phyloP scores from a whole-genome alignment of 1,284 basidiomycete genomes.

The Irpex rosettiformis region DNA sequence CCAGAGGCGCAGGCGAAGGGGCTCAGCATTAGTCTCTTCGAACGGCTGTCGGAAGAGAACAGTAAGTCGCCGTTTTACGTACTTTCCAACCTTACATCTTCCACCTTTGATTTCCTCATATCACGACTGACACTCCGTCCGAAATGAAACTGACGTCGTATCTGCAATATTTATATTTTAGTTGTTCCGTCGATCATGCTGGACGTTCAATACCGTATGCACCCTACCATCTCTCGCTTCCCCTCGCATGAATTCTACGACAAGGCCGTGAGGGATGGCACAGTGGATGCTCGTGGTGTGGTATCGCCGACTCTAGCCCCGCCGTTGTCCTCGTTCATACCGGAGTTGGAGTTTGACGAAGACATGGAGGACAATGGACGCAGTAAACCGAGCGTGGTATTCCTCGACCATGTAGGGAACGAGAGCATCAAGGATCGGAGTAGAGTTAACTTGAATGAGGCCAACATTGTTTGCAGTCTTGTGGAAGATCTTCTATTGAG shows the following conservation, averaged over 20 bases:
- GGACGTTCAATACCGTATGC: constrained; percentile 93
- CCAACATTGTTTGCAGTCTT: constrained; percentile 70
- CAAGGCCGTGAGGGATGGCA: constrained; percentile 67
- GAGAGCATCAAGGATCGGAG: constrained; percentile 69
- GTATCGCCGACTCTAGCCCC: constrained; percentile 52
- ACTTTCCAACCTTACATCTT: too few relatives aligned
- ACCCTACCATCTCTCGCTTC: constrained; percentile 84
- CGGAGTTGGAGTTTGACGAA: background rate
- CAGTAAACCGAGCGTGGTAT: constrained; percentile 58
- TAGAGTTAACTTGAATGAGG: constrained; percentile 73
- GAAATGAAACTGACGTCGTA: too few relatives aligned
- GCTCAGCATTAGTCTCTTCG: constrained; percentile 82
- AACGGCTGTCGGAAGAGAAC: constrained; percentile 78
- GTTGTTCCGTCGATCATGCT: constrained; percentile 85
- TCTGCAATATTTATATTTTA: too few relatives aligned
- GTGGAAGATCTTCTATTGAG: constrained; percentile 73
- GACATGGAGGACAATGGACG: background rate
- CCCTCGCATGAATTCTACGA: constrained; percentile 85
- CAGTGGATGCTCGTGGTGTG: constrained; percentile 54
- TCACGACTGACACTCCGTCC: constrained; percentile 22
- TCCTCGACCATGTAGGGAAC: constrained; percentile 70
- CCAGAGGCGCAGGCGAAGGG: constrained; percentile 68
- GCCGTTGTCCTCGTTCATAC: constrained; percentile 42
- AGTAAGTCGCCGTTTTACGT: constrained; percentile 44
- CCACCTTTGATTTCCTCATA: constrained; percentile 9